Base-by-base conservation (phyloP, 805 yeast genomes). In the Pichia nakasei region DNA sequence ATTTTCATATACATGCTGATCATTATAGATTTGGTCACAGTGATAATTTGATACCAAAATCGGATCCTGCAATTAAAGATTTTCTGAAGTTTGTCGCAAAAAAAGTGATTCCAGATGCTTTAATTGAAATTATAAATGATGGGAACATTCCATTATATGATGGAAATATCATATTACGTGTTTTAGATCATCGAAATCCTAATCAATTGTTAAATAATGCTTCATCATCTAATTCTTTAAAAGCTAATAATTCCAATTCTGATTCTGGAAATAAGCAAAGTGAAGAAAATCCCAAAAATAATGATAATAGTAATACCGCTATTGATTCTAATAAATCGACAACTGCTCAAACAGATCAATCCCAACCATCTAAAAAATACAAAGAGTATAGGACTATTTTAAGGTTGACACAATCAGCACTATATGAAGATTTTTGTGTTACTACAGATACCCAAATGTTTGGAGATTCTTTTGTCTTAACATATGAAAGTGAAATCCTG, bases 11-110 rank as follows among this genome's bases (percentile, higher is more conserved):
- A 21, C 89, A 85, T 63, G 93, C 87, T 54, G 87, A 86, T 45
- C 95, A 89, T 63, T 91, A 80, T 61, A 75, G 95, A 48, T 89
- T 91, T 66, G 94, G 95, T 49, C 85, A 85, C 51, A 91, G 72
- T 56, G 97, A 89, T 53, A 87, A 94, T 8, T 75, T 85, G 39
- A 83, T 93, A 35, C 88, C 95, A 7, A 83, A 83, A 56, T 75
- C 75, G 54, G 84, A 85, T 48, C 82, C 86, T 15, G 75, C 85
- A 58, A 76, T 86, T 40, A 83, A 81, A 58, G 85, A 81, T 49
- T 93, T 93, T 54, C 65, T 91, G 48, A 79, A 81, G 50, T 84
- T 80, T 56, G 83, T 91, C 11, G 81, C 88, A 15, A 69, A 76
- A 44, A 95, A 91, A 41, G 82, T 80, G 54, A 85, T 91, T 13